phyloP scores from a whole-genome alignment of 2,329 filamentous ascomycete species.

The Botrytis byssoidea region DNA sequence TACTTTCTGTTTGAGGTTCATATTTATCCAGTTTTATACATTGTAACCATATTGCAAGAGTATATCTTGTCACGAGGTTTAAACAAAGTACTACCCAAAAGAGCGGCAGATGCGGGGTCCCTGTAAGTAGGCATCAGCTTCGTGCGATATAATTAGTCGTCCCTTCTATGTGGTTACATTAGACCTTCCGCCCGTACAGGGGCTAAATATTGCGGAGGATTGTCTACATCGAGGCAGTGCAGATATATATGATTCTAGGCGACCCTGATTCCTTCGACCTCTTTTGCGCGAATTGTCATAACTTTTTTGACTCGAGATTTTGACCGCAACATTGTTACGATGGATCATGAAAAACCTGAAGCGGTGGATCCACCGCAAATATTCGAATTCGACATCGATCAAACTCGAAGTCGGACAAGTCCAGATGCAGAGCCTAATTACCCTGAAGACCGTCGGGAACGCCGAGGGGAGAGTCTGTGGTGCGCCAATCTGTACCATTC shows the following conservation, averaged over 20 bases:
- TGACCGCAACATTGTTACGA: conserved; percentile 17
- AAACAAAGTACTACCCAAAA: background rate
- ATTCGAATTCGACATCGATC: conserved; percentile 30
- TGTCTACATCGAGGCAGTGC: conserved; percentile 19
- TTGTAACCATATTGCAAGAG: background rate
- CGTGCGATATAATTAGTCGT: conserved; percentile 18
- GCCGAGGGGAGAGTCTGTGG: conserved; percentile 36
- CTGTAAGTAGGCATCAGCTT: conserved; percentile 15
- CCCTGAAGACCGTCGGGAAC: conserved; percentile 32
- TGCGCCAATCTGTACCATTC: conserved; percentile 22
- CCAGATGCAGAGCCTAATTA: conserved; percentile 30
- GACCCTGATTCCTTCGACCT: conserved; percentile 10
- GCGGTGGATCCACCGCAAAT: conserved; percentile 32
- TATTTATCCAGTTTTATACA: background rate
- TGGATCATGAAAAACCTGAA: conserved; percentile 37
- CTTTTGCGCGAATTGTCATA: background rate
- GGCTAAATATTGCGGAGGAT: conserved; percentile 18
- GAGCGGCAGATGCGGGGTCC: conserved; percentile 3
- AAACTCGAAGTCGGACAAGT: conserved; percentile 28
- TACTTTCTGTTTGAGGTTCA: background rate
- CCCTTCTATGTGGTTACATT: conserved; percentile 14
- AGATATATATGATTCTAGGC: conserved; percentile 16
- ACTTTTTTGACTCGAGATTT: background rate
- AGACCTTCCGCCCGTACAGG: conserved; percentile 11
- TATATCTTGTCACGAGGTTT: conserved; percentile 6